These are phyloP conservation scores for Pythium folliculosum DNA, from an alignment of 352 stramenopile genomes.

Conservation along the genomic window DNA sequence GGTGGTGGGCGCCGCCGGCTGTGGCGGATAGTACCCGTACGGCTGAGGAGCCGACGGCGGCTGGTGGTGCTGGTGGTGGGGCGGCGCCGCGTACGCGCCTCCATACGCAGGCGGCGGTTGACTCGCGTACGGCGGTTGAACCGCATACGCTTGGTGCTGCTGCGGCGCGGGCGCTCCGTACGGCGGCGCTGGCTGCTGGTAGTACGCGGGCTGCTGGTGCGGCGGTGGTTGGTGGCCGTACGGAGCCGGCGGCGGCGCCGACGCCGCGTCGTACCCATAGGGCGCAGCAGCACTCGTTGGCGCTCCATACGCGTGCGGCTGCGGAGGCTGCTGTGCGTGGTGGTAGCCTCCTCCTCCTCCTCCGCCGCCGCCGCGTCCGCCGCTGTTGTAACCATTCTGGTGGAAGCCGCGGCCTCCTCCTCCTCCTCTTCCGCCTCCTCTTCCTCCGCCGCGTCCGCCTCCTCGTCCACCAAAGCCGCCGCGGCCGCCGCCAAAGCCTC, in stretches of 20 bases:
- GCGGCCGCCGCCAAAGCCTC: slow-evolving; percentile 1
- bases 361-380: background rate
- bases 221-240: slow-evolving; percentile 12
- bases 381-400: slow-evolving; percentile 1
- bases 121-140: background rate
- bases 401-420: background rate
- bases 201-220: slow-evolving; percentile 11
- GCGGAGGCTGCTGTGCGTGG: background rate
- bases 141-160: slow-evolving; percentile 23
- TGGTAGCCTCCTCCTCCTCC: background rate
- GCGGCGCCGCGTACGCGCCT: background rate
- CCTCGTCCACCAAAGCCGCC: background rate
- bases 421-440: slow-evolving; percentile 8
- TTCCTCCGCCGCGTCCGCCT: background rate
- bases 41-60: background rate
- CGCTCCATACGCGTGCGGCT: background rate
- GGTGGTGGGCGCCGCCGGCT: background rate
- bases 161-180: slow-evolving; percentile 21
- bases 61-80: background rate
- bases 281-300: too few relatives aligned
- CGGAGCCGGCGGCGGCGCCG: background rate
- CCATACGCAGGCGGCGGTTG: background rate
- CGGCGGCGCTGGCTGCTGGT: slow-evolving; percentile 15
- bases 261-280: too few relatives aligned
- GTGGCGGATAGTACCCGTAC: slow-evolving; percentile 15